Evolutionary conservation across 1,139 yeast genomes (phyloP).

Genomic region (Protomyces inundatus): DNA sequence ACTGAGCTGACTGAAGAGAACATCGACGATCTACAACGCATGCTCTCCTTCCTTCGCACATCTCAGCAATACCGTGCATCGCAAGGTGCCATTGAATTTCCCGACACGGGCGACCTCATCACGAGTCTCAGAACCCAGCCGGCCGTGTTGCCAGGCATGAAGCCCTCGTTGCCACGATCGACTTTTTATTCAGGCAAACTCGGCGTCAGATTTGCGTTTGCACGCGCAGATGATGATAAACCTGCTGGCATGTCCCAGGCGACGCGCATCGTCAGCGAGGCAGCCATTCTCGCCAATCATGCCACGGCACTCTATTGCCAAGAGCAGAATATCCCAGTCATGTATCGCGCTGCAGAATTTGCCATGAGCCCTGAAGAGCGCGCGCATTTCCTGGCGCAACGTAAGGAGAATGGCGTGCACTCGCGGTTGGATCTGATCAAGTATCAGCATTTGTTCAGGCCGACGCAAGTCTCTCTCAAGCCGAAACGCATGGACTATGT

Average conservation of each 20-base stretch:
- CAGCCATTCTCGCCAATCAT: conserved; percentile 49
- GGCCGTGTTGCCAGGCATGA: not conserved
- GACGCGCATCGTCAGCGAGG: conserved; percentile 22
- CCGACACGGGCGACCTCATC: not conserved
- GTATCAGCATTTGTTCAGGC: not conserved
- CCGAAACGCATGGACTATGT: conserved; percentile 30
- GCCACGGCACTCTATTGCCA: conserved; percentile 53
- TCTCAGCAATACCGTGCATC: not conserved
- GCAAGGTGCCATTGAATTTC: conserved; percentile 12
- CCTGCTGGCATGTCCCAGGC: conserved; percentile 1
- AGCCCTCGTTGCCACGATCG: not conserved
- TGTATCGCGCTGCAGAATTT: conserved; percentile 50
- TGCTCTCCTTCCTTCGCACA: conserved; percentile 31
- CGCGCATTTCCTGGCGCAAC: not conserved
- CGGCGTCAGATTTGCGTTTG: not conserved
- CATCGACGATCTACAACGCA: not conserved
- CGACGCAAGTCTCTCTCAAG: not conserved
- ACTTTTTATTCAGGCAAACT: conserved; percentile 14
- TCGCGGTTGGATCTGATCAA: not conserved
- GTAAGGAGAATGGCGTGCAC: conserved; percentile 2
- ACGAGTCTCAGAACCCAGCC: conserved; percentile 4
- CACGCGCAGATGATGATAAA: not conserved
- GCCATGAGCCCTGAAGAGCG: not conserved
- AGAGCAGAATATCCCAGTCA: conserved; percentile 50
- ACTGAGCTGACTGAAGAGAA: not conserved